phyloP scores from a whole-genome alignment of 768 basidiomycete genomes.

The Lactarius sanguifluus region DNA sequence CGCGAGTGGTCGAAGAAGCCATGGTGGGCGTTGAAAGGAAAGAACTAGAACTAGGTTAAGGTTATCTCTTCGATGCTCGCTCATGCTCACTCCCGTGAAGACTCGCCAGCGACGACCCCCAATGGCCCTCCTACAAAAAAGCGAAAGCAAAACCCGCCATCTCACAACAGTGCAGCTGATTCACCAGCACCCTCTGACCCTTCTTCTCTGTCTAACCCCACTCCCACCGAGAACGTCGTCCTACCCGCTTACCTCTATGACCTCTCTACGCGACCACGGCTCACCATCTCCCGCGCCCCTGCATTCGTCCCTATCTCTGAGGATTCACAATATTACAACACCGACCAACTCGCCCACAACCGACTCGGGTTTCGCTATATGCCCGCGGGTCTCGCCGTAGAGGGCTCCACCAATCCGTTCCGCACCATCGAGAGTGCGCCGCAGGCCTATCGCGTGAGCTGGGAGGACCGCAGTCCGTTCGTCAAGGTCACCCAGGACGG shows the following conservation, averaged over 20 bases:
- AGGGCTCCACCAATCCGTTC: slow-evolving; percentile 58
- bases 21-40: slow-evolving; percentile 5
- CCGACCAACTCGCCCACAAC: slow-evolving; percentile 71
- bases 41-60: slow-evolving; percentile 22
- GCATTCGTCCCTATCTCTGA: slow-evolving; percentile 61
- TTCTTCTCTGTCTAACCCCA: slow-evolving; percentile 31
- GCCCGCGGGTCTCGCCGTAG: slow-evolving; percentile 71
- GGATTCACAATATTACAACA: slow-evolving; percentile 57
- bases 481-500: slow-evolving; percentile 80
- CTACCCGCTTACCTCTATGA: slow-evolving; percentile 62
- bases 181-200: slow-evolving; percentile 41
- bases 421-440: slow-evolving; percentile 83
- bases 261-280: slow-evolving; percentile 65
- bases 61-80: slow-evolving; percentile 21
- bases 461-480: slow-evolving; percentile 89
- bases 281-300: slow-evolving; percentile 74
- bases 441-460: slow-evolving; percentile 67
- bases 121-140: slow-evolving; percentile 21
- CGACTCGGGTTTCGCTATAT: slow-evolving; percentile 78
- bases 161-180: slow-evolving; percentile 32
- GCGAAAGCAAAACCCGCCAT: slow-evolving; percentile 28
- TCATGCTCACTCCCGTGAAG: slow-evolving; percentile 33
- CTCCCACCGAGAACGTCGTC: slow-evolving; percentile 46
- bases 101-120: slow-evolving; percentile 30
- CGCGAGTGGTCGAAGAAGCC: slow-evolving; percentile 7